phyloP scores from a whole-genome alignment of 257 asterid species.

The Paraleonurus japonicus region DNA sequence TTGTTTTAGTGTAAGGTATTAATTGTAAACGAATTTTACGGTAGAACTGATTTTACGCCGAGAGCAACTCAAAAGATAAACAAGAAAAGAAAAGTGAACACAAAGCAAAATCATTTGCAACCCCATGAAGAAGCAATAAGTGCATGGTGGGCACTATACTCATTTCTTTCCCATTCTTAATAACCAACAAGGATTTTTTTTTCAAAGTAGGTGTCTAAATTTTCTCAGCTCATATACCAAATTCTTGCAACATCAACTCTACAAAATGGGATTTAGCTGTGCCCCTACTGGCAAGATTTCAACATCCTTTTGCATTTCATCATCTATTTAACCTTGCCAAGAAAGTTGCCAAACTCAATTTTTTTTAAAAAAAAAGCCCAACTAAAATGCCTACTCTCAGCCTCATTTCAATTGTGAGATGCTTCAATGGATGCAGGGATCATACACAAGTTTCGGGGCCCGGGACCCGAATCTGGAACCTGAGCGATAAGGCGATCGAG shows the following conservation, averaged over 20 bases:
- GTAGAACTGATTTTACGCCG: no score
- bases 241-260: slow-evolving; percentile 23
- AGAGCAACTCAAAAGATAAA: no score
- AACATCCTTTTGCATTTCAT: slow-evolving; percentile 15
- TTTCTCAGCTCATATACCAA: slow-evolving; percentile 19
- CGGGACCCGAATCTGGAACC: slow-evolving; percentile 80
- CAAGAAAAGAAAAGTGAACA: slow-evolving; percentile 40
- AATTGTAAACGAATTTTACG: no score
- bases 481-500: slow-evolving; percentile 61
- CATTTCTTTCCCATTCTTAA: slow-evolving; percentile 29
- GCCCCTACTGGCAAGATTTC: slow-evolving; percentile 35
- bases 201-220: slow-evolving; percentile 20
- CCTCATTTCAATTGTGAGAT: slow-evolving; percentile 45
- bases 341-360: not conserved
- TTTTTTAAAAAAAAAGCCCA: no score
- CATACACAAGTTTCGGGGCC: slow-evolving; percentile 54
- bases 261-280: slow-evolving; percentile 27
- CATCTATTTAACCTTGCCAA: slow-evolving; percentile 9
- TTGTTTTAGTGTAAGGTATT: no score
- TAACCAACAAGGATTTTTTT: slow-evolving; percentile 25
- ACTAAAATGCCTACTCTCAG: slow-evolving; percentile 37
- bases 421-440: slow-evolving; percentile 74
- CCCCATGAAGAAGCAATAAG: slow-evolving; percentile 29
- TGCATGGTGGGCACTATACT: slow-evolving; percentile 40
- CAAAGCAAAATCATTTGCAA: slow-evolving; percentile 46